phyloP scores from a whole-genome alignment of 768 basidiomycete genomes.

The Lentinula aciculospora region DNA sequence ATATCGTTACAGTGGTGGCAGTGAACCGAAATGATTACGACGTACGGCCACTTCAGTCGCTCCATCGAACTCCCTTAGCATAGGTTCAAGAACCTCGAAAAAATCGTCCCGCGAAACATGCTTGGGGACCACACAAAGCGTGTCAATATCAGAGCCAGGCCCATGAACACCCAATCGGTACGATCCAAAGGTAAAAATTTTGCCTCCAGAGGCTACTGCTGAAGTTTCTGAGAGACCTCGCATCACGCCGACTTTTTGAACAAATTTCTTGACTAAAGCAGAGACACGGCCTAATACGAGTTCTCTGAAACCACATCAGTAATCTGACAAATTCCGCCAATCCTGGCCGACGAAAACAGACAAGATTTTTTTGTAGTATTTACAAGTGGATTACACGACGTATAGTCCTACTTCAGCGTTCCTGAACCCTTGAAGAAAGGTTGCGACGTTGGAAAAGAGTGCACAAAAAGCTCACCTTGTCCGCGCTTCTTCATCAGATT shows the following conservation, averaged over 20 bases:
- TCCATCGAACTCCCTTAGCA: constrained; percentile 81
- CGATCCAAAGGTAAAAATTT: constrained; percentile 98
- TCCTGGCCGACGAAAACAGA: background rate
- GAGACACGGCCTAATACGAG: constrained; percentile 87
- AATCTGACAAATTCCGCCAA: background rate
- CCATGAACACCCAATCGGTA: constrained; percentile 97
- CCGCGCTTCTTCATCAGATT: constrained; percentile 82
- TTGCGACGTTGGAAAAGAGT: no score
- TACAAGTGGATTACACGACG: background rate
- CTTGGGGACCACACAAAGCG: constrained; percentile 95
- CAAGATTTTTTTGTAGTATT: background rate
- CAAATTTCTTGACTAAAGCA: constrained; percentile 89
- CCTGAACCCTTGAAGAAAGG: background rate
- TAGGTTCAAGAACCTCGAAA: constrained; percentile 84
- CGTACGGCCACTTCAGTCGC: constrained; percentile 86
- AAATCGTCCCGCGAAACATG: constrained; percentile 96
- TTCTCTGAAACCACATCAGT: constrained; percentile 54
- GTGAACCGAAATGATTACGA: constrained; percentile 12
- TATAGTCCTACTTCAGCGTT: background rate
- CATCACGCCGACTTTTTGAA: constrained; percentile 71
- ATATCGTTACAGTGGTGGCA: background rate
- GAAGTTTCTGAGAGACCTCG: constrained; percentile 85
- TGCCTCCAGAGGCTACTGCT: constrained; percentile 88
- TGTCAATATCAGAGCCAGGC: constrained; percentile 95
- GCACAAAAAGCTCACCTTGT: constrained; percentile 59